Evolutionary conservation across 148 eudicot species (phyloP).

Genomic region (Agrostemma githago): DNA sequence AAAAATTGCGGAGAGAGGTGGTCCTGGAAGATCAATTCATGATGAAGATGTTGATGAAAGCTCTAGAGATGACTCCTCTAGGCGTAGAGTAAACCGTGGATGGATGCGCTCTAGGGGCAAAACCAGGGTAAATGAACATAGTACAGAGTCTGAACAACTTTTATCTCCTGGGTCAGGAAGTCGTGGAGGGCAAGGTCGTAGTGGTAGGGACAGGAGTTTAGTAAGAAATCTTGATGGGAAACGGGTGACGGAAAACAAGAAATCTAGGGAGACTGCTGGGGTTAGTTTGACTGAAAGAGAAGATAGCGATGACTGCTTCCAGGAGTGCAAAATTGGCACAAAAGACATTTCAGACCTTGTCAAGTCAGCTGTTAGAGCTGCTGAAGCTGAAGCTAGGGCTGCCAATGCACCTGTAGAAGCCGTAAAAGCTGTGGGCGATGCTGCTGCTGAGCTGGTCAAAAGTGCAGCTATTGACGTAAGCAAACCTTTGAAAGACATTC

Average conservation of each 20-base stretch:
- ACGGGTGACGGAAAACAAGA: slow-evolving; percentile 40
- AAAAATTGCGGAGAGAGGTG: slow-evolving; percentile 42
- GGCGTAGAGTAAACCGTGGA: slow-evolving; percentile 54
- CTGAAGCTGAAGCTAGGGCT: slow-evolving; percentile 95
- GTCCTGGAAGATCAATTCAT: slow-evolving; percentile 40
- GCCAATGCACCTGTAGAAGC: slow-evolving; percentile 85
- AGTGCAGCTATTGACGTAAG: slow-evolving; percentile 85
- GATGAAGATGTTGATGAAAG: slow-evolving; percentile 60
- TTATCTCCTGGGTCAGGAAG: slow-evolving; percentile 65
- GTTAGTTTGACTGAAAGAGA: slow-evolving; percentile 43
- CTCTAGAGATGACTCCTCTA: slow-evolving; percentile 49
- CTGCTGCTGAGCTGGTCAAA: slow-evolving; percentile 95
- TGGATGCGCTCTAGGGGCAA: slow-evolving; percentile 44
- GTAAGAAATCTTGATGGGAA: slow-evolving; percentile 41
- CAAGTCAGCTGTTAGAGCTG: slow-evolving; percentile 83
- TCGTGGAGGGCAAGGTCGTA: slow-evolving; percentile 53
- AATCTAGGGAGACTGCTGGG: slow-evolving; percentile 37
- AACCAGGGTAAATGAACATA: slow-evolving; percentile 43
- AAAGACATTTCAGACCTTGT: slow-evolving; percentile 82
- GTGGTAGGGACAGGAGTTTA: slow-evolving; percentile 42
- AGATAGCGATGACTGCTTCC: slow-evolving; percentile 72
- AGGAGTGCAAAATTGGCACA: slow-evolving; percentile 70
- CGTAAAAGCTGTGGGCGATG: slow-evolving; percentile 88
- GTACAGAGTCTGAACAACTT: slow-evolving; percentile 47
- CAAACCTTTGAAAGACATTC: background rate